Conservation (phyloP, 257 asterid genomes). For the Solanum sejunctum region DNA sequence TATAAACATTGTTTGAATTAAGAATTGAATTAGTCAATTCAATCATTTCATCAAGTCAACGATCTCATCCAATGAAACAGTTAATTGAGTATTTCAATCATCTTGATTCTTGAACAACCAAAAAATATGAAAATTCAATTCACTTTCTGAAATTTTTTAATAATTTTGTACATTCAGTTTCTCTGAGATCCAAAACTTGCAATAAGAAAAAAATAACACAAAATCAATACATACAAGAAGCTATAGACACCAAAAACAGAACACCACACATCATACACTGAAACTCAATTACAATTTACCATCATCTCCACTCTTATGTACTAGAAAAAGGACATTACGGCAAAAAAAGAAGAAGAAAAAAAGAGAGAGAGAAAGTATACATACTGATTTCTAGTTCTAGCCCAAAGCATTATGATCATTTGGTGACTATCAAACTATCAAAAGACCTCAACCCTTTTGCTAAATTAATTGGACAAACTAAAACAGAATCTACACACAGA, state of each 20-base stretch:
- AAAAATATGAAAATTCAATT: not conserved
- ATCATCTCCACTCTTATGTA: not conserved
- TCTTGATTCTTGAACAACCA: not conserved
- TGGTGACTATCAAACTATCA: not conserved
- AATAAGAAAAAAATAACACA: not conserved
- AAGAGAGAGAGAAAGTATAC: not conserved
- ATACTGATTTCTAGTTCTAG: not conserved
- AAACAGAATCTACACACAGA: slow-evolving; percentile 61
- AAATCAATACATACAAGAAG: not conserved
- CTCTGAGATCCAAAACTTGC: not conserved
- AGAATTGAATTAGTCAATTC: not conserved
- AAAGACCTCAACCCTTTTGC: slow-evolving; percentile 14
- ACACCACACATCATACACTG: not conserved
- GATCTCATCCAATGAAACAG: not conserved
- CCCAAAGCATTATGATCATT: not conserved
- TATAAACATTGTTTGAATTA: not conserved
- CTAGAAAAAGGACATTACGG: not conserved
- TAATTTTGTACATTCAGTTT: not conserved
- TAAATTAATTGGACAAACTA: slow-evolving; percentile 45
- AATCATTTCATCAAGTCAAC: not conserved
- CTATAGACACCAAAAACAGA: not conserved
- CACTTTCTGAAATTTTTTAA: not conserved
- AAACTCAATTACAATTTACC: not conserved
- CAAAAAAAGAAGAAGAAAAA: not conserved
- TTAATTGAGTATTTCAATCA: not conserved